phyloP scores from a whole-genome alignment of 2,329 filamentous ascomycete species.

The Xylariaceae sp. region DNA sequence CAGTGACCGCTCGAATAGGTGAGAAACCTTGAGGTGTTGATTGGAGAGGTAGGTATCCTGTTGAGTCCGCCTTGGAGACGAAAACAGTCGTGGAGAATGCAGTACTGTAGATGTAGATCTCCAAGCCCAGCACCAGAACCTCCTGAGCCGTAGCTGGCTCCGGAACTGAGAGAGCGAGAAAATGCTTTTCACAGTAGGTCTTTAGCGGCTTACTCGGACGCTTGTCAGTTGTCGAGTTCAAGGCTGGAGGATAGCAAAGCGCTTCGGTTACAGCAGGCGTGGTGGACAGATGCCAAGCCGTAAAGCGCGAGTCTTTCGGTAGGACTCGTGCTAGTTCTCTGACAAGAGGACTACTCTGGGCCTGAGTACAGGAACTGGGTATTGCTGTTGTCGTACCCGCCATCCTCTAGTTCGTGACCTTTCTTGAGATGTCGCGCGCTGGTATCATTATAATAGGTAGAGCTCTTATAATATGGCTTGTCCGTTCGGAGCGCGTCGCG shows the following conservation, averaged over 20 bases:
- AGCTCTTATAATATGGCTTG: too few species aligned
- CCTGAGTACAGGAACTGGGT: neutral
- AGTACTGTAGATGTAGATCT: slow-evolving; percentile 84
- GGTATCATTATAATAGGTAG: neutral
- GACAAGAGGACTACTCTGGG: slow-evolving; percentile 32
- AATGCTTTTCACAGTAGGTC: slow-evolving; percentile 86
- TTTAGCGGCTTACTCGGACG: slow-evolving; percentile 31
- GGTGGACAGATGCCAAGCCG: slow-evolving; percentile 81
- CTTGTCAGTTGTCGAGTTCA: slow-evolving; percentile 37
- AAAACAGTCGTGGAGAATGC: slow-evolving; percentile 80
- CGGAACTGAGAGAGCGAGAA: slow-evolving; percentile 51
- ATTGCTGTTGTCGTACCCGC: slow-evolving; percentile 14
- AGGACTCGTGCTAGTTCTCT: slow-evolving; percentile 47
- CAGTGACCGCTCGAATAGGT: slow-evolving; percentile 69
- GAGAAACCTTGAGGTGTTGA: slow-evolving; percentile 62
- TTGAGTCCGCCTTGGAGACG: slow-evolving; percentile 95
- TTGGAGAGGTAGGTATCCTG: slow-evolving; percentile 72
- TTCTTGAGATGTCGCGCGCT: neutral
- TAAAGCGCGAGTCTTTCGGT: slow-evolving; percentile 55
- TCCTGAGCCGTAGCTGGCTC: slow-evolving; percentile 35
- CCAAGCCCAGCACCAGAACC: slow-evolving; percentile 76
- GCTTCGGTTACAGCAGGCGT: slow-evolving; percentile 69
- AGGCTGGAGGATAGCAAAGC: slow-evolving; percentile 74
- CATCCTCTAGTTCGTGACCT: slow-evolving; percentile 14
- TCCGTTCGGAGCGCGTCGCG: neutral